Conservation (phyloP, 176 grass and related monocot species). For the Avena atlantica region DNA sequence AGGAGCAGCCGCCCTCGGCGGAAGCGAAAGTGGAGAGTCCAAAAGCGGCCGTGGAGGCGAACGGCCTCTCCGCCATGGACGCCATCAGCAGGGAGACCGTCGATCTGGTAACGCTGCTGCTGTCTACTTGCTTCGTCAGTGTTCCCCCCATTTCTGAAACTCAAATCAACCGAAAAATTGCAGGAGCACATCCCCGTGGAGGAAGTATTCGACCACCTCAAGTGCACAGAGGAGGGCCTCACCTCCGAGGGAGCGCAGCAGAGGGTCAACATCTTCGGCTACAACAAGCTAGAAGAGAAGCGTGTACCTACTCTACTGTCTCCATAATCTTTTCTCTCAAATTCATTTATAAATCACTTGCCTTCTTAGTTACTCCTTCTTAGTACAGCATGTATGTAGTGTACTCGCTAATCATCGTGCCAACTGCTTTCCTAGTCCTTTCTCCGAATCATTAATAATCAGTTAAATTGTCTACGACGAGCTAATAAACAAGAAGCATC, state of each 20-base stretch:
- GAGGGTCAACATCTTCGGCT: constrained; percentile 54
- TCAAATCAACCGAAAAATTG: neutral
- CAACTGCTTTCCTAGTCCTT: too few species aligned
- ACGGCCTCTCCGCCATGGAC: constrained; percentile 43
- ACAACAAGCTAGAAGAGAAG: constrained; percentile 79
- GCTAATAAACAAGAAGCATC: too few species aligned
- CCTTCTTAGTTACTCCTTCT: too few species aligned
- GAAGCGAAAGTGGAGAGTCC: neutral
- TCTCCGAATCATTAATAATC: too few species aligned
- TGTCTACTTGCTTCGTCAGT: neutral
- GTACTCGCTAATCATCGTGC: too few species aligned
- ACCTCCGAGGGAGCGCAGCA: constrained; percentile 47
- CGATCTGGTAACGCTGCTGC: constrained; percentile 45
- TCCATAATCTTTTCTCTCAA: neutral
- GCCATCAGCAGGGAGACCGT: constrained; percentile 63
- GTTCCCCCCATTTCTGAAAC: neutral
- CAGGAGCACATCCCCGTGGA: constrained; percentile 69
- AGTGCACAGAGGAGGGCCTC: constrained; percentile 63
- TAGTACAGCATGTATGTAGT: too few species aligned
- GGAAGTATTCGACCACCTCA: constrained; percentile 64
- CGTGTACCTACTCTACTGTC: neutral
- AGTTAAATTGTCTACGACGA: too few species aligned
- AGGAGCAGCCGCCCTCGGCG: neutral
- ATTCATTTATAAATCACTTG: too few species aligned
- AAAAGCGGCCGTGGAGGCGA: constrained; percentile 6